phyloP scores from a whole-genome alignment of 768 basidiomycete genomes.

The Nidularia pulvinata region DNA sequence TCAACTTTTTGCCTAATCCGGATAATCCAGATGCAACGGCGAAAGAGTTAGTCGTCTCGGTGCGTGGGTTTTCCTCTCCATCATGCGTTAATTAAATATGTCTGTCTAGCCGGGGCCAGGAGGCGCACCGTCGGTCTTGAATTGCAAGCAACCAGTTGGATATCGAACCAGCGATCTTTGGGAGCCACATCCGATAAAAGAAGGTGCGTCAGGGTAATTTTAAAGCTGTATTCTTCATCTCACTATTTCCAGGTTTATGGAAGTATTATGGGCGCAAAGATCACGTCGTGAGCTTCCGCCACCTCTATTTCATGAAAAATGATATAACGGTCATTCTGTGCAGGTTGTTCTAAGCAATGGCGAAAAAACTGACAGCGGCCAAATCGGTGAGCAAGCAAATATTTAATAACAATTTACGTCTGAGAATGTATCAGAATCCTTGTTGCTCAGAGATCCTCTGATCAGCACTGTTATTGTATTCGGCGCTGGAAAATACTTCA shows the following conservation, averaged over 20 bases:
- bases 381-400: slow-evolving; percentile 10
- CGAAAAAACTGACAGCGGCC: slow-evolving; percentile 23
- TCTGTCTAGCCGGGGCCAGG: slow-evolving; percentile 9
- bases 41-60: background rate
- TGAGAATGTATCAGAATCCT: slow-evolving; percentile 10
- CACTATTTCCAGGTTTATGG: slow-evolving; percentile 7
- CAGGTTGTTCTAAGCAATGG: slow-evolving; percentile 25
- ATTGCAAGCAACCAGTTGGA: slow-evolving; percentile 12
- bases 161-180: slow-evolving; percentile 15
- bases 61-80: background rate
- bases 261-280: slow-evolving; percentile 14
- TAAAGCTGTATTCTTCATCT: too few species aligned
- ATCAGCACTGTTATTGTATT: slow-evolving; percentile 16
- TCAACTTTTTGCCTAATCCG: background rate
- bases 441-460: slow-evolving; percentile 11
- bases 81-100: background rate
- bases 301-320: background rate
- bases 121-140: slow-evolving; percentile 13
- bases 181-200: slow-evolving; percentile 12
- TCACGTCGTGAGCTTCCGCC: slow-evolving; percentile 10
- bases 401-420: background rate
- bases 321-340: background rate
- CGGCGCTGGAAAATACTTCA: slow-evolving; percentile 15
- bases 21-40: background rate
- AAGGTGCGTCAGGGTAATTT: slow-evolving; percentile 1